Percentiles rank a stretch among this genome's conserved stretches.
These are phyloP conservation scores for Incumbomyces lentus DNA, from an alignment of 2,329 filamentous ascomycete genomes.

Conservation along the genomic window DNA sequence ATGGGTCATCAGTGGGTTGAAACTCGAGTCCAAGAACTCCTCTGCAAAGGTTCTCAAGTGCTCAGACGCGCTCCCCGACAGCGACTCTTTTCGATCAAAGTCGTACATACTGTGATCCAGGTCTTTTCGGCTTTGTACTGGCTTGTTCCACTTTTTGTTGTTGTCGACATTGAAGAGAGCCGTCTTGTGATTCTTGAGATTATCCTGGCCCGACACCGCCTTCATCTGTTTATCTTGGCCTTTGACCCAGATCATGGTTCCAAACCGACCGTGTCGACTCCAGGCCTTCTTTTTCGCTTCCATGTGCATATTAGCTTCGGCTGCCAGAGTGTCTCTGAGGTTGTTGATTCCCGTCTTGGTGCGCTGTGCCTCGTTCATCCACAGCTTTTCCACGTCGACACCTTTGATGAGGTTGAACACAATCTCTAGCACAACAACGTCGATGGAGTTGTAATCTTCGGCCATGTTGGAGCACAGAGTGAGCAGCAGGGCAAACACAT, in stretches of 20 bases:
- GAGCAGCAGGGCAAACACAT: conserved; percentile 74
- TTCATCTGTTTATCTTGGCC: conserved; percentile 73
- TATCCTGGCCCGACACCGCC: conserved; percentile 79
- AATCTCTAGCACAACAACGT: conserved; percentile 81
- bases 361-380: conserved; percentile 67
- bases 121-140: conserved; percentile 52
- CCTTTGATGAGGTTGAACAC: conserved; percentile 89
- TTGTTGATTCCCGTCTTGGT: conserved; percentile 61
- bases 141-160: conserved; percentile 81
- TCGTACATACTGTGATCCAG: conserved; percentile 54
- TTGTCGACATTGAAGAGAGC: conserved; percentile 82
- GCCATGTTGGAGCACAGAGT: conserved; percentile 87
- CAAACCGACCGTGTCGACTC: conserved; percentile 84
- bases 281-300: conserved; percentile 68
- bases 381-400: conserved; percentile 71
- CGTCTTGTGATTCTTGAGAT: conserved; percentile 60
- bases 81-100: conserved; percentile 60
- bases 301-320: conserved; percentile 74
- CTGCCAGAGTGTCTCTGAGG: conserved; percentile 61
- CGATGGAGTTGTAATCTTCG: conserved; percentile 83
- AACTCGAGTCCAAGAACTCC: conserved; percentile 88
- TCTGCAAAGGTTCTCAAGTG: conserved; percentile 75
- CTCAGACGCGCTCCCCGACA: conserved; percentile 64
- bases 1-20: conserved; percentile 82
- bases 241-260: conserved; percentile 95